Base-by-base conservation (phyloP, 805 yeast species). In the Hanseniaspora mollemarum region DNA sequence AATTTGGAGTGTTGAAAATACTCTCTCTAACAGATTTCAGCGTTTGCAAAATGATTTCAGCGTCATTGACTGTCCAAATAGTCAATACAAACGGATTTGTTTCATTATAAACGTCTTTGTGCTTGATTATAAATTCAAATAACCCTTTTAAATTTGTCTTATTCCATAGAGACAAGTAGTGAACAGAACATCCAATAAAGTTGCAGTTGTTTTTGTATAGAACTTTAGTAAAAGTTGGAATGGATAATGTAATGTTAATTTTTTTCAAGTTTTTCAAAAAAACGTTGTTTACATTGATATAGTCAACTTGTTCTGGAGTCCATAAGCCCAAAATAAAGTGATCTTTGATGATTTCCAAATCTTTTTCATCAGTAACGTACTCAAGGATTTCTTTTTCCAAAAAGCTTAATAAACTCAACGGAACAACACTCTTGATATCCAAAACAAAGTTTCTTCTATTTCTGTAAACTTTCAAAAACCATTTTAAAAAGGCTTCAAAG, bases 141-240 rank as follows among this genome's bases (percentile, higher is more conserved):
- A 43, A 40, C 1, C 55, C 21, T 0, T 53, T 53, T 53, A 54
- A 59, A 55, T 60, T 75, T 60, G 54, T 69, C 55, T 49, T 57
- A 3, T 66, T 70, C 77, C 74, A 70, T 60, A 75, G 72, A 59
- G 72, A 69, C 59, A 71, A 59, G 69, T 65, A 46, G 32, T 68
- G 60, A 12, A 69, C 48, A 13, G 87, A 80, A 38, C 81, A 74
- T 29, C 80, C 83, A 26, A 71, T 68, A 49, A 80, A 69, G 62
- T 75, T 78, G n/a, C 15, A 70, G 55, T 40, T 26, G 8, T 65
- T 55, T 39, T 63, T 55, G 25, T 73, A 67, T 40, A 73, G 73
- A 43, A 62, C 54, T 18, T 69, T 57, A 19, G 68, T 65, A 4
- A 53, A 51, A 16, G 57, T 53, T 9, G 72, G 67, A 29, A 63